A percentile compares a stretch with the other conserved stretches of the same genome.
Evolutionary conservation across 805 yeast species (phyloP).

Genomic region (Myxozyma kluyveri): DNA sequence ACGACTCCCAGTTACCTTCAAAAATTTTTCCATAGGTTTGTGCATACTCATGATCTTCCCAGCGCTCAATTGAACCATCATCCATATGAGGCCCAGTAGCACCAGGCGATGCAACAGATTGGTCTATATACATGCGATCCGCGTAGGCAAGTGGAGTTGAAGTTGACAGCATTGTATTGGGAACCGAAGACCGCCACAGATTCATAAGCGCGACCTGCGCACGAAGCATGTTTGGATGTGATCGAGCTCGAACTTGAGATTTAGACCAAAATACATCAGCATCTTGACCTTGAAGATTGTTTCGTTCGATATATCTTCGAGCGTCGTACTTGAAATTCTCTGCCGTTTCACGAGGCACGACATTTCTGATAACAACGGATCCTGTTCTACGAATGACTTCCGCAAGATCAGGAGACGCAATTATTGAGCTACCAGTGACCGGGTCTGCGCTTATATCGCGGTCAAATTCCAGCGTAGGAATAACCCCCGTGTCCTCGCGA

Average conservation of each 20-base stretch:
- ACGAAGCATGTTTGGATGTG: slow-evolving; percentile 40
- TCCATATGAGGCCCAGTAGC: slow-evolving; percentile 45
- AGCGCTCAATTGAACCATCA: slow-evolving; percentile 46
- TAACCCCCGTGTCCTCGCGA: slow-evolving; percentile 9
- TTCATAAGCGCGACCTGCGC: slow-evolving; percentile 36
- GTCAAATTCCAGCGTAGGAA: slow-evolving; percentile 7
- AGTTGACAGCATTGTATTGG: slow-evolving; percentile 36
- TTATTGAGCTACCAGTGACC: neutral
- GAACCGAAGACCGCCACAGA: slow-evolving; percentile 38
- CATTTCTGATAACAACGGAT: slow-evolving; percentile 38
- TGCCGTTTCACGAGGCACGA: slow-evolving; percentile 36
- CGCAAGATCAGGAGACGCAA: neutral
- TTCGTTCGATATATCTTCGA: slow-evolving; percentile 32
- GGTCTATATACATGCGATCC: slow-evolving; percentile 45
- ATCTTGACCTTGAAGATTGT: slow-evolving; percentile 36
- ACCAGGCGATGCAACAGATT: slow-evolving; percentile 39
- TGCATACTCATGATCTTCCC: slow-evolving; percentile 47
- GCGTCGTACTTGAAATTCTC: slow-evolving; percentile 32
- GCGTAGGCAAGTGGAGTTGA: slow-evolving; percentile 42
- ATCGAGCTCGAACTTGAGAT: slow-evolving; percentile 43
- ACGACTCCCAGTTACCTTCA: slow-evolving; percentile 45
- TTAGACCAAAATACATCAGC: slow-evolving; percentile 44
- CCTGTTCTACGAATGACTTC: slow-evolving; percentile 33
- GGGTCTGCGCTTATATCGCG: slow-evolving; percentile 6
- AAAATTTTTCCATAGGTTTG: slow-evolving; percentile 41